Conservation (phyloP, 1,139 yeast species). For the Suhomyces bokatorum region DNA sequence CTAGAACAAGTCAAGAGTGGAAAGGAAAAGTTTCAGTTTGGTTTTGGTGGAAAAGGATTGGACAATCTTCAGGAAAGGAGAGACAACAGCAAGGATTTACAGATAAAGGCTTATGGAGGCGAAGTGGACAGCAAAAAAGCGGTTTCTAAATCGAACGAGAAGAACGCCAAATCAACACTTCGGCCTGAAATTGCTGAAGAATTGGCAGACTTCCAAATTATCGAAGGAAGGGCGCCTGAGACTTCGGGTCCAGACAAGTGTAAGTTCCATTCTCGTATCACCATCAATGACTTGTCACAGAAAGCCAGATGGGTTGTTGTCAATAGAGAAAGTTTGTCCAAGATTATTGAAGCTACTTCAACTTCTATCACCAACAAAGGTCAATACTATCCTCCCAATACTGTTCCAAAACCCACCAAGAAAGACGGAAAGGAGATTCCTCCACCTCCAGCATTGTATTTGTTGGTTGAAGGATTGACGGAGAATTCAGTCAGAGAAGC, state of each 20-base stretch:
- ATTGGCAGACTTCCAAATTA: slow-evolving; percentile 49
- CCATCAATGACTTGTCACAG: slow-evolving; percentile 85
- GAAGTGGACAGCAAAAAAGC: slow-evolving; percentile 4
- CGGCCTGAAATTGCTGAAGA: slow-evolving; percentile 12
- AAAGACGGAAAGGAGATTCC: slow-evolving; percentile 34
- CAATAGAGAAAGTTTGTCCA: slow-evolving; percentile 62
- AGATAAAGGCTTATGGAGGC: slow-evolving; percentile 42
- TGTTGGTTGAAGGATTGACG: slow-evolving; percentile 76
- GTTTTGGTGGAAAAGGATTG: slow-evolving; percentile 93
- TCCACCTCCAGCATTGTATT: slow-evolving; percentile 74
- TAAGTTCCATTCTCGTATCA: slow-evolving; percentile 67
- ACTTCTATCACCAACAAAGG: slow-evolving; percentile 87
- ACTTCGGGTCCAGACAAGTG: slow-evolving; percentile 65
- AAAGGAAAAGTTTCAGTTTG: slow-evolving; percentile 64
- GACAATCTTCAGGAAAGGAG: slow-evolving; percentile 75
- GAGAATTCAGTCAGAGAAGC: slow-evolving; percentile 67
- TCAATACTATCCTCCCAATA: slow-evolving; percentile 62
- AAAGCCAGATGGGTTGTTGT: slow-evolving; percentile 82
- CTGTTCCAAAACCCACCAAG: slow-evolving; percentile 39
- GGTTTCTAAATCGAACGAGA: background rate
- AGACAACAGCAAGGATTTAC: slow-evolving; percentile 53
- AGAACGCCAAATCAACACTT: slow-evolving; percentile 3
- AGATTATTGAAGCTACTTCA: slow-evolving; percentile 69
- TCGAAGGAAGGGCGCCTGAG: slow-evolving; percentile 59
- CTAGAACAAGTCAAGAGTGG: slow-evolving; percentile 67